Conservation (phyloP, 176 grass and related monocot genomes). For the Luzula sylvatica region DNA sequence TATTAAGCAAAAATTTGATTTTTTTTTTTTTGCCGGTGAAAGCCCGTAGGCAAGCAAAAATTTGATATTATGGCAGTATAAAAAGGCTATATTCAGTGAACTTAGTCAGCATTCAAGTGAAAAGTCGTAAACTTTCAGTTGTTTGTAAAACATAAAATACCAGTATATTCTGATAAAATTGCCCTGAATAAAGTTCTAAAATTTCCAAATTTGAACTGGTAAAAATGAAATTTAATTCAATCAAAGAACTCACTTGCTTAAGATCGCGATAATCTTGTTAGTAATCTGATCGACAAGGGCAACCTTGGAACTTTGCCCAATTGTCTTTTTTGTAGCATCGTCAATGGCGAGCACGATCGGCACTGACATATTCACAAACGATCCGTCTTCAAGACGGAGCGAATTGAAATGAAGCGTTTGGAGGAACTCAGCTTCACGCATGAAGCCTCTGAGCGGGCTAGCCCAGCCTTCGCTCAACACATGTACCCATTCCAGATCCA, state of each 20-base stretch:
- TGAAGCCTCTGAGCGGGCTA: constrained; percentile 88
- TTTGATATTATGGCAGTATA: no score
- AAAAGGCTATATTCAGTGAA: no score
- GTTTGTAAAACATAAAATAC: no score
- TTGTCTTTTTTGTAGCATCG: constrained; percentile 52
- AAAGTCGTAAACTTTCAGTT: no score
- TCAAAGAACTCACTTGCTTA: constrained; percentile 49
- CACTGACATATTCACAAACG: constrained; percentile 86
- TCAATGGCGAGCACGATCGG: constrained; percentile 90
- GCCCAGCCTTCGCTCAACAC: constrained; percentile 99
- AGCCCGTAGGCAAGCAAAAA: no score
- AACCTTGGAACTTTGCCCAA: constrained; percentile 43
- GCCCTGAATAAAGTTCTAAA: no score
- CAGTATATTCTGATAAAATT: no score
- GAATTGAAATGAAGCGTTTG: constrained; percentile 99
- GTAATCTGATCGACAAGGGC: constrained; percentile 46
- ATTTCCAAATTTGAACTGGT: no score
- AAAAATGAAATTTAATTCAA: no score
- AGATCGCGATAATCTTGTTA: constrained; percentile 50
- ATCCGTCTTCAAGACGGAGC: constrained; percentile 59
- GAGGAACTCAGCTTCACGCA: constrained; percentile 97
- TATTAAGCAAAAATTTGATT: no score
- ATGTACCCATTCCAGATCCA: constrained; percentile 83
- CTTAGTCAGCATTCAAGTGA: no score
- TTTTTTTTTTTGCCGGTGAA: no score